A percentile compares a stretch with the other conserved stretches of the same genome.
These are phyloP conservation scores for Rutstroemia sp. DNA, from an alignment of 2,329 filamentous ascomycete species.

Conservation along the genomic window DNA sequence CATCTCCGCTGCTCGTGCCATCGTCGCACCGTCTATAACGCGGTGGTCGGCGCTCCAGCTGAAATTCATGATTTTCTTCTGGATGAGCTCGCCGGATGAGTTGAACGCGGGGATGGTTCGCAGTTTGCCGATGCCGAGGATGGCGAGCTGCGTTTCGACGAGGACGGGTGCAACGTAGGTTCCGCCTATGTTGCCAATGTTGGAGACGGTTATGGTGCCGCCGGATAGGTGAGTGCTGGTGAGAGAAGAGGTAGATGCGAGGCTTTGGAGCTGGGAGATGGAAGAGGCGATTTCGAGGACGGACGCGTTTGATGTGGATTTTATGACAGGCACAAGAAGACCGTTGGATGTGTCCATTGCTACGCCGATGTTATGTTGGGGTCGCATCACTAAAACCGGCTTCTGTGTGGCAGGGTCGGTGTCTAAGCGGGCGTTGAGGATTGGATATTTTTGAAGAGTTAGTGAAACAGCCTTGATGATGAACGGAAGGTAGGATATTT, in stretches of 20 bases:
- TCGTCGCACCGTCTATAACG: slow-evolving; percentile 88
- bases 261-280: slow-evolving; percentile 62
- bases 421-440: slow-evolving; percentile 83
- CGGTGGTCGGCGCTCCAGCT: slow-evolving; percentile 97
- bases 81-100: slow-evolving; percentile 48
- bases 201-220: slow-evolving; percentile 91
- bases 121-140: slow-evolving; percentile 79
- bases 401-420: slow-evolving; percentile 45
- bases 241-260: slow-evolving; percentile 70
- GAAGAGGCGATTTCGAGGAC: slow-evolving; percentile 74
- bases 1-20: slow-evolving; percentile 81
- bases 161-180: slow-evolving; percentile 89
- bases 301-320: slow-evolving; percentile 69
- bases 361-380: slow-evolving; percentile 88
- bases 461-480: slow-evolving; percentile 93
- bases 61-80: slow-evolving; percentile 77
- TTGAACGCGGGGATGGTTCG: slow-evolving; percentile 75
- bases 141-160: slow-evolving; percentile 83
- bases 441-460: slow-evolving; percentile 70
- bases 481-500: slow-evolving; percentile 87
- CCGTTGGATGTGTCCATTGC: slow-evolving; percentile 91
- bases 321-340: slow-evolving; percentile 86
- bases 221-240: slow-evolving; percentile 68
- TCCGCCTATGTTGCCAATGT: slow-evolving; percentile 92
- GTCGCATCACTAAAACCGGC: slow-evolving; percentile 69